phyloP scores from a whole-genome alignment of 441 rosid genomes.

The Erodium chrysanthum region DNA sequence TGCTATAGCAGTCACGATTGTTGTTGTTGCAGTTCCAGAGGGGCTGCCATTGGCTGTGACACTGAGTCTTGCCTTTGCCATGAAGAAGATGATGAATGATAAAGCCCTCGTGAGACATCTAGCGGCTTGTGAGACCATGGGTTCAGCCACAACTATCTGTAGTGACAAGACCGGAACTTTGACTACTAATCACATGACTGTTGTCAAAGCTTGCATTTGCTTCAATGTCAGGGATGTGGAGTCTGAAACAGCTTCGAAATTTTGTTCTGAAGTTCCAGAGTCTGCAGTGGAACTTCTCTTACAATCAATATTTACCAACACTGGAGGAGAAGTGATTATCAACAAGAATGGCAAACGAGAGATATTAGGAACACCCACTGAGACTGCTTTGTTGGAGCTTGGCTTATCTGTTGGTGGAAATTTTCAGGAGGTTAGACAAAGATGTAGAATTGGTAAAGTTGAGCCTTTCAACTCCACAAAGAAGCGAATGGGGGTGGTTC shows the following conservation, averaged over 20 bases:
- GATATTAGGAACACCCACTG: conserved; percentile 1
- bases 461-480: conserved; percentile 7
- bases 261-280: background rate
- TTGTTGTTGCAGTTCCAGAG: conserved; percentile 7
- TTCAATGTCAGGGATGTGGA: background rate
- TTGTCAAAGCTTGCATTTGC: conserved; percentile 4
- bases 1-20: conserved; percentile 2
- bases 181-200: conserved; percentile 1
- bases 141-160: background rate
- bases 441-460: background rate
- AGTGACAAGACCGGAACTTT: conserved; percentile 1
- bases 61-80: background rate
- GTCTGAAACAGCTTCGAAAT: background rate
- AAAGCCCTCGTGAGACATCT: conserved; percentile 2
- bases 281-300: background rate
- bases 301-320: conserved; percentile 1
- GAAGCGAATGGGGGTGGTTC: background rate
- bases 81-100: conserved; percentile 7
- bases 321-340: background rate
- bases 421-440: background rate
- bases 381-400: background rate
- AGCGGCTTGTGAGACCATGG: conserved; percentile 4
- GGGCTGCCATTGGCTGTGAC: conserved; percentile 3
- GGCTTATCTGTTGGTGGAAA: background rate
- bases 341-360: background rate